A percentile compares a stretch with the other conserved stretches of the same genome.
Evolutionary conservation across 2,329 filamentous ascomycete genomes (phyloP).

Genomic region (Aspergillus sp.): DNA sequence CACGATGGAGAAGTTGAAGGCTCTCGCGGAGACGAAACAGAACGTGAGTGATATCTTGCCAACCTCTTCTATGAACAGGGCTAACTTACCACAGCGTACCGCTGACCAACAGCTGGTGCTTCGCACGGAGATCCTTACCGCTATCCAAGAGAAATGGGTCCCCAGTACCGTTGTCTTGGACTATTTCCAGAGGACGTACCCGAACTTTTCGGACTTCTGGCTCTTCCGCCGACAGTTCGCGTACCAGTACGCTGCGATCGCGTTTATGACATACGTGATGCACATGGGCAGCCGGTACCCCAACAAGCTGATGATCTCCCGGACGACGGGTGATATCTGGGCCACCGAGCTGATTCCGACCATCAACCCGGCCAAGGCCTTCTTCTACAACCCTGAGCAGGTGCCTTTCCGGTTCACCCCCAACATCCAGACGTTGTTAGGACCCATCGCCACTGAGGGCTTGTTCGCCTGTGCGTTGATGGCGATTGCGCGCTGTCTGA

Average conservation of each 20-base stretch:
- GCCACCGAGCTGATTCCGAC: slow-evolving; percentile 89
- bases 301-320: slow-evolving; percentile 89
- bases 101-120: slow-evolving; percentile 70
- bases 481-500: slow-evolving; percentile 92
- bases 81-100: slow-evolving; percentile 41
- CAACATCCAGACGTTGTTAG: slow-evolving; percentile 94
- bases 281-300: slow-evolving; percentile 96
- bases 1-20: slow-evolving; percentile 89
- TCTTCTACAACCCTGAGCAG: slow-evolving; percentile 92
- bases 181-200: slow-evolving; percentile 86
- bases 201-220: slow-evolving; percentile 93
- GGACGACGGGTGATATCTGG: slow-evolving; percentile 90
- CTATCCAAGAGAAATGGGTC: slow-evolving; percentile 92
- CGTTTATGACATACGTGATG: slow-evolving; percentile 98
- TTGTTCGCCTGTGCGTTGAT: slow-evolving; percentile 95
- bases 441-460: slow-evolving; percentile 90
- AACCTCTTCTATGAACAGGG: not conserved
- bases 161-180: slow-evolving; percentile 77
- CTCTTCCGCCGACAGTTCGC: slow-evolving; percentile 96
- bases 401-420: slow-evolving; percentile 97
- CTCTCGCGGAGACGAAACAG: slow-evolving; percentile 68
- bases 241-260: slow-evolving; percentile 90
- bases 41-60: slow-evolving; percentile 34
- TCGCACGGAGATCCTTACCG: slow-evolving; percentile 85
- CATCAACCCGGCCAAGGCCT: slow-evolving; percentile 78